Evolutionary conservation across 495 filamentous ascomycete genomes (phyloP), one percentile per base, ranked within the genome.

Genomic region (Podospora tetraspora): DNA sequence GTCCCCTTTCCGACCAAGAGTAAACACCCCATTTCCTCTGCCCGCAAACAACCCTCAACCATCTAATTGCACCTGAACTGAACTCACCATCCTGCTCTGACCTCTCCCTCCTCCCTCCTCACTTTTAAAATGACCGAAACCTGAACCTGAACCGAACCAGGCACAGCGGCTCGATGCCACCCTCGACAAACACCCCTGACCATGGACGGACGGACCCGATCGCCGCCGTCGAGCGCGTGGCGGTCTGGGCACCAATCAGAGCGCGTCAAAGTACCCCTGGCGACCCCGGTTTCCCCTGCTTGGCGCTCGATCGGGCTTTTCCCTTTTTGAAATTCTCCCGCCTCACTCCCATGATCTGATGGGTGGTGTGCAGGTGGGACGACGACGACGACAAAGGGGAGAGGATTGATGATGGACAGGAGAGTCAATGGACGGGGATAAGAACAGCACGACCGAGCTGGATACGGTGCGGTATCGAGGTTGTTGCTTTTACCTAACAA

Each of bases 231-330:
- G n/a, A 37, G 21, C 67, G 52, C 29, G 52, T 52, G 65, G 65
- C 57, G 67, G 67, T 34, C 12, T 25, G 58, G 30, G 64, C 62
- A 57, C 67, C 67, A 69, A 69, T 69, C 62, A 69, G 62, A 66
- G 12, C 0, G 3, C 27, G 16, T 9, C 63, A 32, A 66, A 23
- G 30, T 2, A 64, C 16, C 34, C 32, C 52, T 57, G 62, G 34
- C 62, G 19, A 23, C 30, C 62, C 32, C 62, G 30, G 32, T 16
- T 27, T 57, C 23, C 43, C 62, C 43, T 12, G 43, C 29, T 57
- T 56, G 62, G 23, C 62, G 34, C 43, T 52, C 19, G 43, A 52
- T 52, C 43, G 43, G 43, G 43, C 19, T 52, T 52, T 52, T 52
- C 43, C 19, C 11, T 25, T 25, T 25, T 25, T 25, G n/a, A 27